Base-by-base conservation (phyloP, 1,139 yeast genomes). In the Debaryomyces sp. region DNA sequence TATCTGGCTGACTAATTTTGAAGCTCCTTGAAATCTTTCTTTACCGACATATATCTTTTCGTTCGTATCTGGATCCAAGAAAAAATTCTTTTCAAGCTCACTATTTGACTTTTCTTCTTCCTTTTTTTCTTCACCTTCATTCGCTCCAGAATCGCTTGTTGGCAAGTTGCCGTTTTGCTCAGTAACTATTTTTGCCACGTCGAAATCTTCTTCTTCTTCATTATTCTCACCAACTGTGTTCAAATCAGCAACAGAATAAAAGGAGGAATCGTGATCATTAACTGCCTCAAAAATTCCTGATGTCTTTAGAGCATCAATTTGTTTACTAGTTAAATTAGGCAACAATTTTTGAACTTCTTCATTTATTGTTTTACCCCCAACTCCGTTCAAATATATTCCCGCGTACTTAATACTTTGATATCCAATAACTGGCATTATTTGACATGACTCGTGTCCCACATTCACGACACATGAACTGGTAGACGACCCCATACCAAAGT, bases 161-260 rank as follows among this genome's bases (percentile, higher is more conserved):
- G 53, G 55, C 7, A 66, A 60, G 12, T 67, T 64, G 26, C 64
- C 67, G 15, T 64, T 64, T 40, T 75, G 70, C 51, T 89, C 85
- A 1, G 96, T 82, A 7, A 94, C 96, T 58, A 91, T 84, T 37
- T 90, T 90, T 1, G 97, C 97, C 43, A 94, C 92, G 65, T 94
- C 97, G 45, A 90, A 78, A 3, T 84, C 82, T 41, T 89, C 94
- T 32, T 87, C 95, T 35, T 82, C 87, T 10, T 79, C 83, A 15
- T 66, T 70, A 5, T 71, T 75, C 24, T 51, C 55, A 33, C 53
- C 55, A 21, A 61, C 51, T 4, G 62, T 64, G 21, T 68, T 68
- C 34, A 71, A 71, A 49, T 76, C 85, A 32, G 77, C 78, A 51
- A 74, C 62, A 17, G 86, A 84, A 60, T 82, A 85, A 66, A 82